phyloP scores from a whole-genome alignment of 2,329 filamentous ascomycete species.

The Fusarium neocosmosporiellum region DNA sequence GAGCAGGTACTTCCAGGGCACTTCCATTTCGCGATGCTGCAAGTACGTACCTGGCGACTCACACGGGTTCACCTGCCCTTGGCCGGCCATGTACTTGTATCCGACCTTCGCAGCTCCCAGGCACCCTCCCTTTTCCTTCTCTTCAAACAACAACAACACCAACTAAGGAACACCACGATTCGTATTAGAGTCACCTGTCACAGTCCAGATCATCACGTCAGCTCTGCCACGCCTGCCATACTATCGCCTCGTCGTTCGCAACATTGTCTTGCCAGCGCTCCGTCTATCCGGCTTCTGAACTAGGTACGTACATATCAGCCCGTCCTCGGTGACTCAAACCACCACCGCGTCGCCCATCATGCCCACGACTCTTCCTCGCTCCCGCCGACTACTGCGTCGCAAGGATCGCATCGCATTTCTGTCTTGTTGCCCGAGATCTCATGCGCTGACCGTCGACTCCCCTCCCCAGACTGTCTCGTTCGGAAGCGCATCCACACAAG shows the following conservation, averaged over 20 bases:
- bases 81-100: conserved; percentile 42
- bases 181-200: conserved; percentile 69
- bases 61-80: conserved; percentile 41
- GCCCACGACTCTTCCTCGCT: conserved; percentile 20
- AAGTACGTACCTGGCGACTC: conserved; percentile 40
- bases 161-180: conserved; percentile 62
- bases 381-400: background rate
- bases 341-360: conserved; percentile 20
- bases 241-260: conserved; percentile 42
- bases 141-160: conserved; percentile 62
- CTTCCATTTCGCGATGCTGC: conserved; percentile 26
- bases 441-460: conserved; percentile 30
- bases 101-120: conserved; percentile 45
- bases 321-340: conserved; percentile 40
- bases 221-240: conserved; percentile 52
- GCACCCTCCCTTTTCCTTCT: conserved; percentile 49
- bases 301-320: conserved; percentile 47
- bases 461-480: conserved; percentile 55
- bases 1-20: conserved; percentile 18
- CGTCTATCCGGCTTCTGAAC: conserved; percentile 44
- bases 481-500: conserved; percentile 55
- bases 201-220: conserved; percentile 70
- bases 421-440: conserved; percentile 3
- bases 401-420: conserved; percentile 23
- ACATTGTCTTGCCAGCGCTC: conserved; percentile 42